A percentile compares a stretch with the other conserved stretches of the same genome.
These are phyloP conservation scores for Hyaloscypha bicolor DNA, from an alignment of 495 filamentous ascomycete species.

Conservation along the genomic window DNA sequence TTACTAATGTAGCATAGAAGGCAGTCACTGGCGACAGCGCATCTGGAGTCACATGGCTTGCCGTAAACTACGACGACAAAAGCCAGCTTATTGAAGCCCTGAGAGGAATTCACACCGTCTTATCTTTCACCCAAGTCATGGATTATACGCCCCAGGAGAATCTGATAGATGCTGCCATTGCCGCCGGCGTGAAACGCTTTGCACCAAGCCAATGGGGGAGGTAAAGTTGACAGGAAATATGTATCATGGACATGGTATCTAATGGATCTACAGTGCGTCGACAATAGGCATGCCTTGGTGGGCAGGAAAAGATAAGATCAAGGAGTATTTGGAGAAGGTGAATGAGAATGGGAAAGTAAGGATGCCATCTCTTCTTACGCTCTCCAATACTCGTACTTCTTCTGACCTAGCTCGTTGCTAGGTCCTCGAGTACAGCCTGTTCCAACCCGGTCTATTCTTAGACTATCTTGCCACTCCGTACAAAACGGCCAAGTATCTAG, in stretches of 20 bases:
- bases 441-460: conserved; percentile 57
- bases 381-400: background rate
- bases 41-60: conserved; percentile 39
- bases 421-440: conserved; percentile 61
- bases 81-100: conserved; percentile 41
- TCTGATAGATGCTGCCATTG: conserved; percentile 62
- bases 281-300: conserved; percentile 47
- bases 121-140: conserved; percentile 53
- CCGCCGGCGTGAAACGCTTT: conserved; percentile 61
- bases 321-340: conserved; percentile 51
- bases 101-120: conserved; percentile 52
- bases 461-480: conserved; percentile 56
- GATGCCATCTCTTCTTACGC: conserved; percentile 1
- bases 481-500: conserved; percentile 51
- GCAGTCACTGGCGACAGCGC: conserved; percentile 16
- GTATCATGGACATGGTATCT: conserved; percentile 4
- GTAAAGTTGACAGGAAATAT: conserved; percentile 9
- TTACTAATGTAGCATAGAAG: conserved; percentile 28
- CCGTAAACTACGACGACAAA: conserved; percentile 47
- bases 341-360: conserved; percentile 53
- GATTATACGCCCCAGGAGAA: conserved; percentile 33
- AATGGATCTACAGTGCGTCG: conserved; percentile 5
- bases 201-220: conserved; percentile 66
- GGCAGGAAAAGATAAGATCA: conserved; percentile 47
- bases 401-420: conserved; percentile 26